A percentile compares a stretch with the other conserved stretches of the same genome.
phyloP scores from a whole-genome alignment of 2,329 filamentous ascomycete species.

The Sordariomycetes sp. region DNA sequence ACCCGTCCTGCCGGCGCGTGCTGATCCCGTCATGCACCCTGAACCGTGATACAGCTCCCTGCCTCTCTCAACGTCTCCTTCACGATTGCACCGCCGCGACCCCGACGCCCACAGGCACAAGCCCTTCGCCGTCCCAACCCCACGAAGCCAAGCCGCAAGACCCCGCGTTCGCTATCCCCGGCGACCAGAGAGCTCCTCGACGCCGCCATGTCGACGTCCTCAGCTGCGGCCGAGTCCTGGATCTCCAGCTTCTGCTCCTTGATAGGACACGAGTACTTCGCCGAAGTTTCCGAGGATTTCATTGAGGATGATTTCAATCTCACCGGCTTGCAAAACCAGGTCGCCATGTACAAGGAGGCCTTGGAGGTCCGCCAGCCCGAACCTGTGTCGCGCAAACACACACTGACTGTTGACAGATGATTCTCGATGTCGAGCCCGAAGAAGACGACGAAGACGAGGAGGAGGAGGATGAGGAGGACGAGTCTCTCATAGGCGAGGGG shows the following conservation, averaged over 20 bases:
- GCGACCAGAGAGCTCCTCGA: not conserved
- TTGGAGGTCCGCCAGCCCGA: slow-evolving; percentile 52
- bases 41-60: no score
- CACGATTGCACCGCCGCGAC: no score
- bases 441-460: slow-evolving; percentile 85
- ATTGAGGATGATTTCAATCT: slow-evolving; percentile 99
- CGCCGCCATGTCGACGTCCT: slow-evolving; percentile 47
- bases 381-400: not conserved
- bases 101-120: no score
- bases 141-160: not conserved
- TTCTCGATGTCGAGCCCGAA: slow-evolving; percentile 94
- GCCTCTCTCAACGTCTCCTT: no score
- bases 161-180: not conserved
- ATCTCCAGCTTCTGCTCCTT: slow-evolving; percentile 95
- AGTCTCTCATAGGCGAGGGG: slow-evolving; percentile 50
- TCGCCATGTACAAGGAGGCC: slow-evolving; percentile 98
- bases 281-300: slow-evolving; percentile 96
- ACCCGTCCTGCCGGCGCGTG: no score
- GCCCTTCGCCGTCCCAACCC: no score
- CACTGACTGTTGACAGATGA: slow-evolving; percentile 54
- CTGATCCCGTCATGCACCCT: no score
- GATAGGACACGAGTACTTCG: slow-evolving; percentile 96
- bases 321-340: slow-evolving; percentile 88
- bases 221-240: slow-evolving; percentile 74
- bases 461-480: slow-evolving; percentile 65